Evolutionary conservation across 2,329 filamentous ascomycete genomes (phyloP).

Genomic region (Dactylonectria macrodidyma): DNA sequence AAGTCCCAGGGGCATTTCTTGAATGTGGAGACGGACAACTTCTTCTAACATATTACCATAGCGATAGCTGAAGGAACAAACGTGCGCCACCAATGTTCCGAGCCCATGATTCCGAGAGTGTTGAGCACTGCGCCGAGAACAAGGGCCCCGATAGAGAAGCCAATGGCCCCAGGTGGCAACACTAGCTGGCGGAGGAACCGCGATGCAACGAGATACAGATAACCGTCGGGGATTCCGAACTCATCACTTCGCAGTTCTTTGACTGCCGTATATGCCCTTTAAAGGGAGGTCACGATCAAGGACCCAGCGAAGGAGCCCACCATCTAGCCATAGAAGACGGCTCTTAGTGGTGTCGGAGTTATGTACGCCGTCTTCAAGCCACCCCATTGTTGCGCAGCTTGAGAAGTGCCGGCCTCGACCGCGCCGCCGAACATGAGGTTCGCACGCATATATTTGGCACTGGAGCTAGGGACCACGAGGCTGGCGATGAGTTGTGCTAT

Average conservation of each 20-base stretch:
- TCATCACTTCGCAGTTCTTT: not conserved
- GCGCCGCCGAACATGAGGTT: not conserved
- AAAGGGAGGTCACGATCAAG: constrained; percentile 1
- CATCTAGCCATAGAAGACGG: constrained; percentile 9
- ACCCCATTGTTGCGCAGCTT: constrained; percentile 12
- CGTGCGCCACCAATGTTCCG: not conserved
- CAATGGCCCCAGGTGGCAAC: constrained; percentile 2
- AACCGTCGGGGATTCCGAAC: not conserved
- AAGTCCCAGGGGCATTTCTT: too few species aligned
- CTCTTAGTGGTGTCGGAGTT: constrained; percentile 1
- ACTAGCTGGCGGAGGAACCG: constrained; percentile 12
- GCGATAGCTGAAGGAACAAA: not conserved
- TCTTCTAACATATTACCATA: not conserved
- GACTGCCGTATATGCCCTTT: constrained; percentile 4
- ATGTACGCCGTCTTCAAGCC: constrained; percentile 17
- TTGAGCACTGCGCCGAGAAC: not conserved
- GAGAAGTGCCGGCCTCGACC: not conserved
- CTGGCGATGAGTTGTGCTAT: not conserved
- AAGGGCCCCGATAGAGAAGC: constrained; percentile 6
- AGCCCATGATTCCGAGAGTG: not conserved
- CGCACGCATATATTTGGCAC: not conserved
- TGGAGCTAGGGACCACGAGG: not conserved
- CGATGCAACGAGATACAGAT: constrained; percentile 12
- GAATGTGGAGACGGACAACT: too few species aligned
- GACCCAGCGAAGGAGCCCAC: constrained; percentile 5